A percentile compares a stretch with the other conserved stretches of the same genome.
Evolutionary conservation across 495 filamentous ascomycete species (phyloP).

Genomic region (Annulohypoxylon stygium): DNA sequence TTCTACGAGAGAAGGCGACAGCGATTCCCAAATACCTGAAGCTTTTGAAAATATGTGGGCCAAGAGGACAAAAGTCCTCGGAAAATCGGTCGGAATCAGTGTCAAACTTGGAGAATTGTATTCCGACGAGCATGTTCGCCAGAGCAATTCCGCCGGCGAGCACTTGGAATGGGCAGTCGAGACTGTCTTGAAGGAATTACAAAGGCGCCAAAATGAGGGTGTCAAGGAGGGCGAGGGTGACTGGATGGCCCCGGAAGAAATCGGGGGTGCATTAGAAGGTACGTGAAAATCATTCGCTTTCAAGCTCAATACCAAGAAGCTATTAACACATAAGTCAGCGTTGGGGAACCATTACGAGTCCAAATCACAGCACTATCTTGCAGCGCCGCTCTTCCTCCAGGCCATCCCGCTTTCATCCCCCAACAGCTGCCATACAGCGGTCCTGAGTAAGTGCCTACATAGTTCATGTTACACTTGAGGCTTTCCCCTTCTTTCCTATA

Average conservation of each 20-base stretch:
- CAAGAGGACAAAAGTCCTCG: constrained; percentile 76
- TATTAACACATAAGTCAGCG: constrained; percentile 58
- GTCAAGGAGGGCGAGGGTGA: constrained; percentile 72
- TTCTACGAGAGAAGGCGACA: constrained; percentile 46
- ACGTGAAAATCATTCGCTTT: constrained; percentile 42
- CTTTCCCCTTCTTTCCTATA: not conserved
- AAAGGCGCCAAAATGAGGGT: constrained; percentile 73
- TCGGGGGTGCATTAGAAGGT: constrained; percentile 79
- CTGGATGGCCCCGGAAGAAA: constrained; percentile 80
- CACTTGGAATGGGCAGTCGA: constrained; percentile 85
- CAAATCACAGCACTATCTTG: constrained; percentile 78
- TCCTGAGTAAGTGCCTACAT: constrained; percentile 69
- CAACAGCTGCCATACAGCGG: constrained; percentile 72
- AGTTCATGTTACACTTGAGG: not conserved
- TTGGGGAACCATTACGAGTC: constrained; percentile 79
- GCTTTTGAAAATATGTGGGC: constrained; percentile 64
- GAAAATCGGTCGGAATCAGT: constrained; percentile 77
- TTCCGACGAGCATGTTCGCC: constrained; percentile 67
- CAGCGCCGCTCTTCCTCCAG: constrained; percentile 89
- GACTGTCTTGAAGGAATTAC: constrained; percentile 78
- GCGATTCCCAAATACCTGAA: constrained; percentile 44
- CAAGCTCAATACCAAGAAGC: constrained; percentile 4
- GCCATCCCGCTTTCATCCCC: constrained; percentile 75
- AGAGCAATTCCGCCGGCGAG: constrained; percentile 77
- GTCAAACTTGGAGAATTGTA: constrained; percentile 89